Evolutionary conservation across 1,139 yeast species (phyloP).

Genomic region (Wickerhamomyces sp.): DNA sequence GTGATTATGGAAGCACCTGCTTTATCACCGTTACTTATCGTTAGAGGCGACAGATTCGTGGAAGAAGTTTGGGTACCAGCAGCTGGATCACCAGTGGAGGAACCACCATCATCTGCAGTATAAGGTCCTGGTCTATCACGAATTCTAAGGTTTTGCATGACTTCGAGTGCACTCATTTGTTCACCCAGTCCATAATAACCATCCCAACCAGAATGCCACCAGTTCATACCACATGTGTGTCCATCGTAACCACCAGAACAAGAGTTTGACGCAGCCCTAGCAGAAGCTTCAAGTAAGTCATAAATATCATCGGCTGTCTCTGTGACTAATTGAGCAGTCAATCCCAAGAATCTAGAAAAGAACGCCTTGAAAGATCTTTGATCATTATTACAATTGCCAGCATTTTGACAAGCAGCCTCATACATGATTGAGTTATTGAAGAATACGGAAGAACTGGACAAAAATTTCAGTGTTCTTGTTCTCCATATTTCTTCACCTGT

Average conservation of each 20-base stretch:
- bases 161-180: conserved; percentile 84
- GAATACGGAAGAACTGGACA: conserved; percentile 55
- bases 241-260: conserved; percentile 88
- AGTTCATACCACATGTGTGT: conserved; percentile 83
- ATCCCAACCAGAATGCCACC: conserved; percentile 76
- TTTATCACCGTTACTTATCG: conserved; percentile 55
- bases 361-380: conserved; percentile 88
- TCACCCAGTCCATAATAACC: conserved; percentile 86
- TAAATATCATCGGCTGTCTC: conserved; percentile 49
- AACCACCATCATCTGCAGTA: conserved; percentile 55
- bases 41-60: conserved; percentile 40
- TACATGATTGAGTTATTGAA: conserved; percentile 58
- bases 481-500: conserved; percentile 70
- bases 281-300: conserved; percentile 52
- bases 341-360: conserved; percentile 68
- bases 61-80: conserved; percentile 46
- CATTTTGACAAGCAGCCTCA: conserved; percentile 77
- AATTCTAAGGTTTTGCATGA: conserved; percentile 59
- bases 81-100: conserved; percentile 52
- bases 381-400: conserved; percentile 69
- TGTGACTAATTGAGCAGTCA: conserved; percentile 72
- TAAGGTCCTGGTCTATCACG: conserved; percentile 51
- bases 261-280: conserved; percentile 73
- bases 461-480: conserved; percentile 47
- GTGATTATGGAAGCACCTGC: conserved; percentile 93